Evolutionary conservation across 352 stramenopile genomes (phyloP).

Genomic region (Phytophthora pinifolia): DNA sequence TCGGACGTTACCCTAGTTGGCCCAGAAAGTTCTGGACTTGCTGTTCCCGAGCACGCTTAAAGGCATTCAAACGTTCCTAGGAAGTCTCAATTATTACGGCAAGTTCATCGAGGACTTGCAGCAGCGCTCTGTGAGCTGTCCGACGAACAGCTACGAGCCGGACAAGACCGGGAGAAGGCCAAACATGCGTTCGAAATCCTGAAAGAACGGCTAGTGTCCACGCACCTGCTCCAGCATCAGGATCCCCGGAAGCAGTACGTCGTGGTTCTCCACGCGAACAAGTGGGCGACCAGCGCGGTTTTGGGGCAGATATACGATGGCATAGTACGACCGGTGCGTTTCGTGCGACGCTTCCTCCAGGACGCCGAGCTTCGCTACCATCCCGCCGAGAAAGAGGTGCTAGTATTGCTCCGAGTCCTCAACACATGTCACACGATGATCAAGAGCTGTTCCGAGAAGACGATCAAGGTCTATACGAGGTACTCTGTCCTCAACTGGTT

Average conservation of each 20-base stretch:
- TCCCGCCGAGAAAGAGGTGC: constrained; percentile 3
- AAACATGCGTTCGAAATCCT: constrained; percentile 25
- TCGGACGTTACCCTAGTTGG: constrained; percentile 3
- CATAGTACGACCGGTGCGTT: constrained; percentile 20
- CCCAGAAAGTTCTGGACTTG: constrained; percentile 5
- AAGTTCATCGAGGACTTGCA: constrained; percentile 30
- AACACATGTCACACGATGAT: constrained; percentile 13
- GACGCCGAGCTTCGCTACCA: constrained; percentile 6
- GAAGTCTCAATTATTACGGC: constrained; percentile 26
- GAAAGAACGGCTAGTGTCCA: constrained; percentile 25
- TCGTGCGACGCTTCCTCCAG: constrained; percentile 12
- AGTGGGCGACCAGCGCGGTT: constrained; percentile 27
- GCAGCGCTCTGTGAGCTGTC: constrained; percentile 5
- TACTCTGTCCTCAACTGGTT: constrained; percentile 7
- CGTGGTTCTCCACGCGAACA: constrained; percentile 24
- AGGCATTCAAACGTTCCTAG: constrained; percentile 23
- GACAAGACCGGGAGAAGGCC: constrained; percentile 18
- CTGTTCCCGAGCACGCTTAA: constrained; percentile 14
- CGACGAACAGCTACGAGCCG: constrained; percentile 10
- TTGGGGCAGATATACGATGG: constrained; percentile 33
- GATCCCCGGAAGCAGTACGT: constrained; percentile 17
- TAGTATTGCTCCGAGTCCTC: neutral
- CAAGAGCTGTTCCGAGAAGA: neutral
- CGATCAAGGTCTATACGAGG: constrained; percentile 3
- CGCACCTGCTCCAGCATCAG: constrained; percentile 15